Evolutionary conservation across 2,329 filamentous ascomycete genomes (phyloP), one percentile per base, ranked within the genome.

Genomic region (Aureobasidium subglaciale): DNA sequence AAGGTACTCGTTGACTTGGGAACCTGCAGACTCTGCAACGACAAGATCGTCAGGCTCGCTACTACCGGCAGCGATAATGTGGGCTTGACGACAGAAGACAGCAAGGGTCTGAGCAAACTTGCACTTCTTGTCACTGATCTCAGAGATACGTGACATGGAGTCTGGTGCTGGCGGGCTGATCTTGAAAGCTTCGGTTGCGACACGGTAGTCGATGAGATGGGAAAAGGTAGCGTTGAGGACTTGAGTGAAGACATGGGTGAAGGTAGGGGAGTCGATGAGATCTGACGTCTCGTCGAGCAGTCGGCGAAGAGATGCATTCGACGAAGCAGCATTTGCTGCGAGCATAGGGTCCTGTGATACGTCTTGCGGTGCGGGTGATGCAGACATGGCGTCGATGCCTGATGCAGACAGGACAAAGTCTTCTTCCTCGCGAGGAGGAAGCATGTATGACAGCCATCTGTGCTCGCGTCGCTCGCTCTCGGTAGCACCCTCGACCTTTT

Each of bases 241-340:
- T 57, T 88, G 83, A 2, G 87, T 89, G 41, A 96, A 79, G 32
- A 99, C 90, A 65, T 90, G 86, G 0, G 85, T 82, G 71, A 97
- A 97, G 32, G 88, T 82, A 0, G 93, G 93, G 1, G 93, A 96
- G 67, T 99, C 93, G 66, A 97, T 86, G 22, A 99, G 81, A 68
- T 99, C 93, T 35, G 92, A 88, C 2, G 93, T 97, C 75, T 99
- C 93, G 68, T 99, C 92, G 1, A 99, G 81, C 18, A 99, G 81
- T 57, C 88, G 86, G 56, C 92, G 84, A 56, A 99, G 81, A 1
- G 84, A 81, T 6, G 78, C 68, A n/a, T 79, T 77, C 27, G 75
- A 69, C 11, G 71, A 62, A n/a, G 73, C 64, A 2, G 74, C 65
- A 3, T 70, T 64, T 8, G 35, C 15, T 7, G 58, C 45, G 9